Evolutionary conservation across 1,284 basidiomycete species (phyloP).

Genomic region (Leccinum solheimii): DNA sequence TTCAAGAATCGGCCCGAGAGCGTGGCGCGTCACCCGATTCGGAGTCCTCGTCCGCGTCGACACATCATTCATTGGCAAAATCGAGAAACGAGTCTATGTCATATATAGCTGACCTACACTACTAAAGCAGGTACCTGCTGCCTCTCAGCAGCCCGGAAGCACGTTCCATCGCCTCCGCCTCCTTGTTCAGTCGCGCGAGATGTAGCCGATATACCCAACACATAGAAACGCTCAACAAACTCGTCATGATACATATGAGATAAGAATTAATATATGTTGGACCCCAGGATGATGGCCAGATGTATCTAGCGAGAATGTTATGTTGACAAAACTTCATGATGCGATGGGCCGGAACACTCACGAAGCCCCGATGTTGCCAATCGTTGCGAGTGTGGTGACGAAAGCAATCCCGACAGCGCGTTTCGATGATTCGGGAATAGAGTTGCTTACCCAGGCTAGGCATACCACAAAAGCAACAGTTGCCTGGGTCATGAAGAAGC

Average conservation of each 20-base stretch:
- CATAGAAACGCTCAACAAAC: slow-evolving; percentile 50
- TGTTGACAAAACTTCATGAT: neutral
- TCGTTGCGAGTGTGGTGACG: slow-evolving; percentile 51
- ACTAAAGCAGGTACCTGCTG: slow-evolving; percentile 49
- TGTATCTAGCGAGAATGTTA: slow-evolving; percentile 37
- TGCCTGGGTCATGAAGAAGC: slow-evolving; percentile 56
- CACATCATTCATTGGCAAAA: neutral
- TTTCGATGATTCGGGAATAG: slow-evolving; percentile 51
- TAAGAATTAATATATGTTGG: slow-evolving; percentile 39
- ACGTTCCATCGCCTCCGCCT: slow-evolving; percentile 44
- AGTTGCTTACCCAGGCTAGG: slow-evolving; percentile 52
- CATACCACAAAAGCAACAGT: slow-evolving; percentile 53
- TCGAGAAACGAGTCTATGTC: neutral
- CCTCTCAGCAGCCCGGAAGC: slow-evolving; percentile 36
- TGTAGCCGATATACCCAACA: slow-evolving; percentile 53
- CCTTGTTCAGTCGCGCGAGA: slow-evolving; percentile 48
- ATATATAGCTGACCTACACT: neutral
- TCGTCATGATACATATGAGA: slow-evolving; percentile 52
- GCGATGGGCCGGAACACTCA: slow-evolving; percentile 32
- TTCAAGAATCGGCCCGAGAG: neutral
- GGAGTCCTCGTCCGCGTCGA: too few relatives aligned
- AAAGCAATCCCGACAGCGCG: slow-evolving; percentile 53
- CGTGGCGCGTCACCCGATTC: too few relatives aligned
- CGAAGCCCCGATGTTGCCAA: slow-evolving; percentile 55
- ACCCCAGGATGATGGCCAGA: slow-evolving; percentile 41